Evolutionary conservation across 176 grass and related monocot genomes (phyloP), one percentile per base, ranked within the genome.

Genomic region (Lolium perenne): DNA sequence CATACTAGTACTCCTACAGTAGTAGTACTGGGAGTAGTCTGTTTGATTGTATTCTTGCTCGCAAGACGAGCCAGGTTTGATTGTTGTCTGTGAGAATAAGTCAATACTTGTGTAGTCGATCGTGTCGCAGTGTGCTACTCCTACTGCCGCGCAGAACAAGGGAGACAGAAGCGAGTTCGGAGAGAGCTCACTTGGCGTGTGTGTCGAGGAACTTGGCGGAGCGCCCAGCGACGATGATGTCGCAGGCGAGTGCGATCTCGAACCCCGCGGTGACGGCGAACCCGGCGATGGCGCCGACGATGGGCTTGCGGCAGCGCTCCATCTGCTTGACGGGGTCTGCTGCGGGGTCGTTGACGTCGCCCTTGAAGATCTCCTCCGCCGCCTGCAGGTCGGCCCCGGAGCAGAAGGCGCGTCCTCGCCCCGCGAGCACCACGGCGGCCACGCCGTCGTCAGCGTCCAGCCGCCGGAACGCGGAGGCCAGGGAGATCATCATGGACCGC

Each of bases 181-280:
- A 64, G 23, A 64, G 23, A 22, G 56, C 88, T 74, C 71, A 98
- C 93, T 90, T 98, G 49, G 96, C 86, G 18, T 98, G 96, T 38
- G 93, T 98, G 82, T 98, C 96, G 11, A 98, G 35, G 83, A 98
- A 95, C 84, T 95, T 98, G n/a, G 96, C 86, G 16, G 92, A 92
- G 62, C 89, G 90, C 0, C 91, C 91, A 3, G 96, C 96, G 3
- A 98, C 82, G 17, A 98, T 71, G 32, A 95, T 80, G 70, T 98
- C 95, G 78, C 95, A 98, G 29, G 95, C 89, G 14, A 98, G 95
- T 5, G 90, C 86, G 56, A 98, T 98, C 90, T 98, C 93, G 62
- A 98, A 98, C 1, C 96, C 96, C 0, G 91, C 96, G 13, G 93
- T 98, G 78, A 98, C 84, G 7, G 96, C 96, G 68, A 92, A 98